Evolutionary conservation across 495 filamentous ascomycete species (phyloP).

Genomic region (Wilcoxina mikolae): DNA sequence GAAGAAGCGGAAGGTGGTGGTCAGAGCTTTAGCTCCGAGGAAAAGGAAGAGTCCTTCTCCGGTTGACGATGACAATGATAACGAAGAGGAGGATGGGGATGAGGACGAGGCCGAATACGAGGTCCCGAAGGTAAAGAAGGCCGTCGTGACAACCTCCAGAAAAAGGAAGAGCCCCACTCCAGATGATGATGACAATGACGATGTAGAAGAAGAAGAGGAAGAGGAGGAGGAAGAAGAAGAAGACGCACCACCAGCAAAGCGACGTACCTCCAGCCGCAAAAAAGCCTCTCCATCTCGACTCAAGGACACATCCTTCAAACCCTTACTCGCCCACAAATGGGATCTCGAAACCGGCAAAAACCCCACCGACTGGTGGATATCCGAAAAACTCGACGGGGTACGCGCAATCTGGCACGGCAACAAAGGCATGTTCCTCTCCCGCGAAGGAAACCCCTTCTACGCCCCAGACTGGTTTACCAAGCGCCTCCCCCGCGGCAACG

Average conservation of each 20-base stretch:
- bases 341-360: slow-evolving; percentile 23
- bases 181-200: neutral
- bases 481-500: slow-evolving; percentile 18
- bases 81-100: too few relatives aligned
- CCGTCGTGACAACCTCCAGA: neutral
- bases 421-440: slow-evolving; percentile 16
- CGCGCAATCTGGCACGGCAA: slow-evolving; percentile 28
- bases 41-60: neutral
- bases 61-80: neutral
- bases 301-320: slow-evolving; percentile 19
- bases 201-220: slow-evolving; percentile 13
- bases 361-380: slow-evolving; percentile 20
- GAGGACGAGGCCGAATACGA: neutral
- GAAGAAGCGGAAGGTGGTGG: neutral
- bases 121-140: neutral
- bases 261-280: neutral
- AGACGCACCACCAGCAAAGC: slow-evolving; percentile 5
- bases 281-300: neutral
- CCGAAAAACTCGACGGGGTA: slow-evolving; percentile 28
- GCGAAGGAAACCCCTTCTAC: slow-evolving; percentile 28
- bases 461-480: slow-evolving; percentile 28
- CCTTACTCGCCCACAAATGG: slow-evolving; percentile 27
- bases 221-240: slow-evolving; percentile 10
- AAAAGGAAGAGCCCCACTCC: neutral
- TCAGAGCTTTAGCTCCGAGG: neutral